A percentile compares a stretch with the other conserved stretches of the same genome.
Evolutionary conservation across 192 early-diverging fungal genomes (phyloP).

Genomic region (Backusella luteola): DNA sequence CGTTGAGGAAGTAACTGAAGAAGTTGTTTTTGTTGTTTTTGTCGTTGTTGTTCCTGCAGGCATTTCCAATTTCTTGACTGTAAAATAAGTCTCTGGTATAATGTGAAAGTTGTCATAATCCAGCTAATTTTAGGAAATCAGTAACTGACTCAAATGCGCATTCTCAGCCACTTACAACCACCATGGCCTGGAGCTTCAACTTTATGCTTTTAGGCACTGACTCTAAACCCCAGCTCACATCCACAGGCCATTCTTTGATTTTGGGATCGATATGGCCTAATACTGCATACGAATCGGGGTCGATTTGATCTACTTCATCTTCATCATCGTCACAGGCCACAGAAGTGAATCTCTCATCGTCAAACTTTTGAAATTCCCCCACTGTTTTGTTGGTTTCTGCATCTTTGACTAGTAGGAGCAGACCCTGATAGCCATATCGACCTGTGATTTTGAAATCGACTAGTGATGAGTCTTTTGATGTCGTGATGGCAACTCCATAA

Average conservation of each 20-base stretch:
- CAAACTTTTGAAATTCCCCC: slow-evolving; percentile 12
- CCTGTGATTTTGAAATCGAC: slow-evolving; percentile 8
- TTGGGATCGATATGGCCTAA: slow-evolving; percentile 14
- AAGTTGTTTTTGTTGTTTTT: not conserved
- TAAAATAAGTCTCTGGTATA: slow-evolving; percentile 13
- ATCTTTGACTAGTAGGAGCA: slow-evolving; percentile 10
- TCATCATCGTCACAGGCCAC: slow-evolving; percentile 19
- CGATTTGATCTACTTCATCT: slow-evolving; percentile 11
- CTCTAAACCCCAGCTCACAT: slow-evolving; percentile 5
- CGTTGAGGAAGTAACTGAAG: not conserved
- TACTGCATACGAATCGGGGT: not conserved
- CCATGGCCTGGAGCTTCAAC: slow-evolving; percentile 12
- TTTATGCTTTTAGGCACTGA: not conserved
- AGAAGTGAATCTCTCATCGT: slow-evolving; percentile 4
- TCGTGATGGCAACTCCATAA: slow-evolving; percentile 3
- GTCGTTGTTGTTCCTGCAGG: not conserved
- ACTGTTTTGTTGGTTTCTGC: slow-evolving; percentile 7
- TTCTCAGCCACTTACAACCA: slow-evolving; percentile 13
- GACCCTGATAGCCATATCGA: slow-evolving; percentile 1
- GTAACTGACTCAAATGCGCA: not conserved
- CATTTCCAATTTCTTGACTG: not conserved
- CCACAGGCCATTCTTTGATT: slow-evolving; percentile 10
- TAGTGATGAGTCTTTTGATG: not conserved
- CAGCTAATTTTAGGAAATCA: slow-evolving; percentile 7
- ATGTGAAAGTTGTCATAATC: slow-evolving; percentile 23